Evolutionary conservation across 75 land plant genomes (phyloP), one percentile per base, ranked within the genome.

Genomic region (Pinus taeda): DNA sequence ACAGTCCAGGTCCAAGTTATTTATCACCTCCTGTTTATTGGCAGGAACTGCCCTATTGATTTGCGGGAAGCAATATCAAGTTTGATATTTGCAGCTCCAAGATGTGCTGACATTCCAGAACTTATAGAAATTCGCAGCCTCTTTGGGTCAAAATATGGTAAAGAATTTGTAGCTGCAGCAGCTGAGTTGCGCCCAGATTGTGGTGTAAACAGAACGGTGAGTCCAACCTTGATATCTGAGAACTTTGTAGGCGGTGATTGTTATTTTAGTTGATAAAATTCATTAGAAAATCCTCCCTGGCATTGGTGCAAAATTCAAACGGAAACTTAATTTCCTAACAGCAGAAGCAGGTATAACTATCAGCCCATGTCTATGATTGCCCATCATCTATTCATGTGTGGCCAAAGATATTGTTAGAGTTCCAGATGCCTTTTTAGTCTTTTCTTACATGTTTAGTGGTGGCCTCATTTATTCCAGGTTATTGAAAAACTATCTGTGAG

Each of bases 31-130:
- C 17, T 57, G 30, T 24, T 55, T 49, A 49, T 33, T 74, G 20
- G 21, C 79, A 92, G 96, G 75, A 90, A 84, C 57, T 93, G 99
- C 58, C 99, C 99, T 37, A 84, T 92, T 65, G 99, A 96, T 80
- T 76, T 96, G 76, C 87, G 87, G 86, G 99, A 96, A 84, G 98
- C 99, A 83, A 88, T 96, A 75, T 18, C 93, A 4, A 96, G 95
- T 81, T 75, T 96, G 58, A 83, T 92, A 67, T 96, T 96, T 86
- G 97, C 97, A 78, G 83, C 97, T 60, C 95, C 95, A 61, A 85
- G 98, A 77, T 96, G 98, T 86, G 83, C 91, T 57, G 98, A 96
- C 61, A 55, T 96, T 58, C 87, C 88, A 30, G 98, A 96, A 79
- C 83, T 96, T 55, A 21, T 64, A 76, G 88, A 96, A 73, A 80